Evolutionary conservation across 2,329 filamentous ascomycete genomes (phyloP), one percentile per base, ranked within the genome.

Genomic region (Cladosporium velox): DNA sequence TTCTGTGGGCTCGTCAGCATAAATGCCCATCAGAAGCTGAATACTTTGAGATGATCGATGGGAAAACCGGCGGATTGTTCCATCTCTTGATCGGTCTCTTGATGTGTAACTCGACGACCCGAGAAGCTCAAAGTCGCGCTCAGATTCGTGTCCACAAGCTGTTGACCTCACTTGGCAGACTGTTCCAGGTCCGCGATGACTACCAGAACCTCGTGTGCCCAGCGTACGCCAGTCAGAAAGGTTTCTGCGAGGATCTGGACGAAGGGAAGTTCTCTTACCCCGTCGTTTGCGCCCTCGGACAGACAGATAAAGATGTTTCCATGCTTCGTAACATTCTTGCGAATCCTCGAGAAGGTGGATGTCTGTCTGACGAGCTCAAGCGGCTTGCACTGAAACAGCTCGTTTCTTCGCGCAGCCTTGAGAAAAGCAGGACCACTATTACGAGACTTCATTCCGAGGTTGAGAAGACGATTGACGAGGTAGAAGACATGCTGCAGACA

Each of bases 201-300:
- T 57, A 57, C 32, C 54, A 57, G n/a, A 57, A 57, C 11, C 54
- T 57, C n/a, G 32, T 34, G 18, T 35, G 18, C 7, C 54, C 32
- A 3, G 54, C 28, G 4, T 57, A 57, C 15, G 30, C 28, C 6
- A 57, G 30, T 18, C 30, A 34, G 54, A 57, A 57, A 57, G 54
- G 54, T n/a, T 57, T 57, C 54, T 34, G 54, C 12, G 54, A 57
- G 30, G 54, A 57, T 26, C 12, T 57, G 18, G 54, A 57, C 54
- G 54, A 57, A 15, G 54, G 54, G 12, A 58, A 58, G 12, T 58
- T 38, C 21, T 58, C 55, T 35, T 58, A 58, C 32, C 32, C 55
- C 4, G 34, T 58, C 18, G 55, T 58, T 1, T 24, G 21, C 14
- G 55, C 55, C 12, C 30, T 58, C 11, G 32, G 52, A 15, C 52